Base-by-base conservation (phyloP, 352 stramenopile species). In the Phytopythium vexans region DNA sequence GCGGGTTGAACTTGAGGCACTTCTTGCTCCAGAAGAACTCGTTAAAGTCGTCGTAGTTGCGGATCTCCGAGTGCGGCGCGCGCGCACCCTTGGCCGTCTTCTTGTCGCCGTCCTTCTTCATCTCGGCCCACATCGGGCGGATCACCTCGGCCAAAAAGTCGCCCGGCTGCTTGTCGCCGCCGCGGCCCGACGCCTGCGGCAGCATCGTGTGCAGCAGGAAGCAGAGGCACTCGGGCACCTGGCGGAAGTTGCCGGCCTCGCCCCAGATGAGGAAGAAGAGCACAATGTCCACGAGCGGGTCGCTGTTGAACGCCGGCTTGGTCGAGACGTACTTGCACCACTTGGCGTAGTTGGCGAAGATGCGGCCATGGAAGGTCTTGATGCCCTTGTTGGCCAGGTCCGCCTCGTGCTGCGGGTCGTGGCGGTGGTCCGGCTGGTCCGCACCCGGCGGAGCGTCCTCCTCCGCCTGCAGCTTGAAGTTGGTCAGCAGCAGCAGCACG, bases 1-100 rank as follows among this genome's bases (percentile, higher is more conserved):
- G 75, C 8, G 63, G 48, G 51, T 89, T 86, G 64, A 73, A 92
- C 64, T 90, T 92, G 37, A 94, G 56, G 38, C 82, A 92, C 52
- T 91, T 92, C 52, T 92, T 92, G 49, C 54, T 88, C 84, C 84
- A 94, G 58, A 94, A 94, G 41, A 92, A 94, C 66, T 94, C 84
- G 62, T 94, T 94, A 45, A 94, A 94, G 51, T 94, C 84, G 41
- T 94, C 84, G 60, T 94, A 94, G 66, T 92, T 92, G 11, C 84
- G 80, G 38, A 94, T 92, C 52, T 94, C 76, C 7, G 60, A 44
- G 56, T 94, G 84, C 10, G 80, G 54, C 8, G 84, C 82, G 6
- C 84, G 80, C 9, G 76, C 77, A 11, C 84, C 84, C 56, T 92
- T 84, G 7, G 76, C 64, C 5, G 84, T 94, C 66, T 94, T 94